Base-by-base conservation (phyloP, 2,329 filamentous ascomycete genomes). In the Akanthomyces lecanii region DNA sequence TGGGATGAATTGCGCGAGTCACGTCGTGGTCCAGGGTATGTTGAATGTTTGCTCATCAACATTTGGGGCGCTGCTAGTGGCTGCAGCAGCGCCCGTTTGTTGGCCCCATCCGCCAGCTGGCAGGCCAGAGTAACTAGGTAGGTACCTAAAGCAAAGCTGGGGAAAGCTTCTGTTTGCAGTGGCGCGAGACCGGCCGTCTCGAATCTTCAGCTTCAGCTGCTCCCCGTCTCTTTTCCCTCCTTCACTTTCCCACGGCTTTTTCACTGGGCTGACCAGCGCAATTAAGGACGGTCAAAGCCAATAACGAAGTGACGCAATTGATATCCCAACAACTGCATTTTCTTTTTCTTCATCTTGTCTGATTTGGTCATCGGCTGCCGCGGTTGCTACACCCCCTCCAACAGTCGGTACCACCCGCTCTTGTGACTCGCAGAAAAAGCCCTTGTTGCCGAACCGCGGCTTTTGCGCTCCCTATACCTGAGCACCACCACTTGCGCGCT, bases 241-340 rank as follows among this genome's bases (percentile, higher is more conserved):
- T 53, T 58, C 61, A 63, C 42, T 60, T 58, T 47, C 61, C 51
- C 50, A 63, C 62, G 28, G 65, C 66, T 63, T 21, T 23, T 42
- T 21, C 45, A 14, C 45, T 10, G 5, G n/a, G 8, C 63, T 62
- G 64, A 63, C 64, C 63, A 40, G 54, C 64, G 28, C 28, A 38
- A 33, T 40, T 18, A 14, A 18, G 18, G n/a, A 42, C 30, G 23
- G 8, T 7, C n/a, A 47, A 18, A n/a, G n/a, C 28, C 10, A 25
- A 18, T 5, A 28, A 53, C 40, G 28, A 54, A 44, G 38, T 38
- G 48, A 18, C 21, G 5, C 47, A 36, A 61, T 54, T 61, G 48
- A 53, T 3, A 3, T 33, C 18, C 8, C 18, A 16, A n/a, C 3
- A 21, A 61, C 36, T 42, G 25, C 5, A 10, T 10, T 14, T 23